Evolutionary conservation across 805 yeast species (phyloP).

Genomic region (Candida vaughaniae): DNA sequence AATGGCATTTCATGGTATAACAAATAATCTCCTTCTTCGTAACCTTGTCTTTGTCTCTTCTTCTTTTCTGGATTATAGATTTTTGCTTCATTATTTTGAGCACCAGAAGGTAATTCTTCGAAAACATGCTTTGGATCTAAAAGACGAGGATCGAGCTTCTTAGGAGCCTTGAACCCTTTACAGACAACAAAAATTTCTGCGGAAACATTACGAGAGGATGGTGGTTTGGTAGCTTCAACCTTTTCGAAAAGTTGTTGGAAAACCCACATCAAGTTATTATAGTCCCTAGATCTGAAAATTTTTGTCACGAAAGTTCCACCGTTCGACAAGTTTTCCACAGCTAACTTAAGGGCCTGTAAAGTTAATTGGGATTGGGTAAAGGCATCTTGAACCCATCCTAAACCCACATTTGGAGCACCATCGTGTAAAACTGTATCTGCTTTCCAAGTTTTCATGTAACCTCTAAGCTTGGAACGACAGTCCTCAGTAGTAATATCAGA

Average conservation of each 20-base stretch:
- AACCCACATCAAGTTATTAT: constrained; percentile 96
- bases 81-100: constrained; percentile 83
- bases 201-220: constrained; percentile 97
- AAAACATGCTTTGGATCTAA: constrained; percentile 91
- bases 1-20: constrained; percentile 70
- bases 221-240: constrained; percentile 98
- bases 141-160: constrained; percentile 87
- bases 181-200: constrained; percentile 99
- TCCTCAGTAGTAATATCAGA: constrained; percentile 98
- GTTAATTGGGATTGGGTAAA: constrained; percentile 96
- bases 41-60: constrained; percentile 90
- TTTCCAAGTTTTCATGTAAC: constrained; percentile 97
- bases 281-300: constrained; percentile 97
- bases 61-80: constrained; percentile 93
- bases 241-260: constrained; percentile 93
- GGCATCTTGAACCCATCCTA: constrained; percentile 99
- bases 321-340: constrained; percentile 85
- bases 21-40: constrained; percentile 86
- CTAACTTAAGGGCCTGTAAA: constrained; percentile 87
- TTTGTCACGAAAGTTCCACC: constrained; percentile 97
- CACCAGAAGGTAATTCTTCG: constrained; percentile 75
- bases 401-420: constrained; percentile 99
- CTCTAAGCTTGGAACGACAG: constrained; percentile 90
- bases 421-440: constrained; percentile 98
- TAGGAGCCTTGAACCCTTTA: constrained; percentile 93